A percentile compares a stretch with the other conserved stretches of the same genome.
phyloP scores from a whole-genome alignment of 2,329 filamentous ascomycete species.

The Fusarium ramigenum region DNA sequence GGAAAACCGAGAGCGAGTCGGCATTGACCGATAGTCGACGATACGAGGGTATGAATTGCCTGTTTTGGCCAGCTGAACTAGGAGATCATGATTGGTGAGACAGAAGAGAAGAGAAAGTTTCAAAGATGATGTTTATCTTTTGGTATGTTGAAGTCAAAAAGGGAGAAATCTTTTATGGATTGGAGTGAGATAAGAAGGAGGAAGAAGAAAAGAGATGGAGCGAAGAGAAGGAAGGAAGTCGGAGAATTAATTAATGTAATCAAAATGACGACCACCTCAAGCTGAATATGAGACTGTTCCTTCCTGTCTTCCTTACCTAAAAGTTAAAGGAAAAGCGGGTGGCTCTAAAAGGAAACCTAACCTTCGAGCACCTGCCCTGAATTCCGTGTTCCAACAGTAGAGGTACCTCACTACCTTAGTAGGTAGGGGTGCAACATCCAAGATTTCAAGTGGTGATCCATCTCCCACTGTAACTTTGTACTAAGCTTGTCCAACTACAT shows the following conservation, averaged over 20 bases:
- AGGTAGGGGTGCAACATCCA: not conserved
- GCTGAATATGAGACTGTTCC: not conserved
- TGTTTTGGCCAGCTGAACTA: constrained; percentile 15
- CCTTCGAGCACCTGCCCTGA: constrained; percentile 9
- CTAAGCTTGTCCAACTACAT: not conserved
- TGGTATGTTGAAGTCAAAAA: constrained; percentile 4
- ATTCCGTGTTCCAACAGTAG: not conserved
- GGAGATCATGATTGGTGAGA: constrained; percentile 28
- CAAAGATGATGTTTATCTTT: constrained; percentile 10
- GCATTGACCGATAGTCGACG: not conserved
- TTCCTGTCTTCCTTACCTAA: not conserved
- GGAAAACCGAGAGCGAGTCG: not conserved
- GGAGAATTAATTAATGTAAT: constrained; percentile 13
- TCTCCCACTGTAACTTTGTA: not conserved
- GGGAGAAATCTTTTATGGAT: not conserved
- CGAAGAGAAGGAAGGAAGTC: not conserved
- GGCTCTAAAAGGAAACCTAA: constrained; percentile 20
- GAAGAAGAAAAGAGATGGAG: not conserved
- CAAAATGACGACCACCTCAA: constrained; percentile 3
- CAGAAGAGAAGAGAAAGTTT: not conserved
- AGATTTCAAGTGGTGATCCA: not conserved
- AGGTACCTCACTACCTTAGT: not conserved
- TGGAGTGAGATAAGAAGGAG: not conserved
- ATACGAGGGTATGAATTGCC: constrained; percentile 13
- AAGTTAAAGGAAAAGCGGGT: constrained; percentile 11